These are phyloP conservation scores for Discostella pseudostelligera DNA, from an alignment of 108 stramenopile species.

Conservation along the genomic window DNA sequence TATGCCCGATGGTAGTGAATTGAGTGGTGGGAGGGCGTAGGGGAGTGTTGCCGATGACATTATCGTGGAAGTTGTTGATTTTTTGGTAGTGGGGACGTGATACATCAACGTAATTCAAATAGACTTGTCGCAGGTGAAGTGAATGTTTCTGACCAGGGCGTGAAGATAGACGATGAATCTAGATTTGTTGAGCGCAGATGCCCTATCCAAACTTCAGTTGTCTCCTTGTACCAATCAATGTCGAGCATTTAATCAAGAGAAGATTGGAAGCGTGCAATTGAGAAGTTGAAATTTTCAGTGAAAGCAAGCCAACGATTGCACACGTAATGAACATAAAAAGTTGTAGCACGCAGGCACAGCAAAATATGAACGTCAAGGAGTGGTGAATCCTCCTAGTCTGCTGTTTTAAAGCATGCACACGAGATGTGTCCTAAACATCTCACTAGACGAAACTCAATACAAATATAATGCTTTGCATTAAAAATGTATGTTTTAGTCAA, in stretches of 20 bases:
- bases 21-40: conserved; percentile 23
- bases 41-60: background rate
- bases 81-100: background rate
- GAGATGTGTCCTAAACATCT: conserved; percentile 10
- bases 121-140: too few relatives aligned
- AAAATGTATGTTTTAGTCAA: background rate
- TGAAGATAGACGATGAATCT: background rate
- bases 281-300: too few relatives aligned
- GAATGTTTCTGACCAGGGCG: too few relatives aligned
- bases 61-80: background rate
- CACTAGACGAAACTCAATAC: background rate
- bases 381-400: background rate
- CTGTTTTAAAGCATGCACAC: conserved; percentile 6
- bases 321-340: background rate
- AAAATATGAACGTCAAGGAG: background rate
- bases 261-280: background rate
- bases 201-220: background rate
- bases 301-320: too few relatives aligned
- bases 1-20: conserved; percentile 11
- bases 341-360: conserved; percentile 29
- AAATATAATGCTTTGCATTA: too few relatives aligned
- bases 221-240: background rate
- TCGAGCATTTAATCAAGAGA: background rate
- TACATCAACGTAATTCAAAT: too few relatives aligned
- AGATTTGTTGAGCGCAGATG: too few relatives aligned